Evolutionary conservation across 2,329 filamentous ascomycete species (phyloP), one percentile per base, ranked within the genome.

Genomic region (Penicillium sp.): DNA sequence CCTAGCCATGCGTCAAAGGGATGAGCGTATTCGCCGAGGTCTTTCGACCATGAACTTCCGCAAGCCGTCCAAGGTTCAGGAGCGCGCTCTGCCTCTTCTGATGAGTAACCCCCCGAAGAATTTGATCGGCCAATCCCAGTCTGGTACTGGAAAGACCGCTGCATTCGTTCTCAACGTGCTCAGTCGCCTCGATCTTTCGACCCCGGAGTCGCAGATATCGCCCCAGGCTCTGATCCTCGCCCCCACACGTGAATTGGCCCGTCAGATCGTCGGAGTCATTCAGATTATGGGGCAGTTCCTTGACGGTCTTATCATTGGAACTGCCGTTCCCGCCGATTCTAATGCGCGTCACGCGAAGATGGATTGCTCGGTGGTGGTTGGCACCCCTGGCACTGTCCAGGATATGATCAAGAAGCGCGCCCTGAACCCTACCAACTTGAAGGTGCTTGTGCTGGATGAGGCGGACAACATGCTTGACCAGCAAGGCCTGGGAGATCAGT

Each of bases 391-490:
- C 47, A 97, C 92, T 0, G 89, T 93, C 41, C 86, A 87, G 76
- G 93, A 97, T 64, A 78, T 93, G 62, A 86, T 96, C 63, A 85
- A 86, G 64, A 83, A 85, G 62, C 80, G 83, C 58, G 80, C 88
- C 64, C 80, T 99, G 56, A 82, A 95, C 60, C 72, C 83, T 0
- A 81, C 79, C 14, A 74, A 83, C 50, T 77, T 99, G 59, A 88
- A 84, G 69, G 81, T 95, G 8, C 80, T 99, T 53, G 92, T 96
- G 48, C 80, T 99, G 45, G 93, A 99, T 64, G 93, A 99, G 75
- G 93, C 93, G 49, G 93, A 99, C 75, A 97, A 96, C 75, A 99
- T 99, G 93, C 77, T 99, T 52, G 93, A 97, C 66, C 87, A 92
- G 72, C 89, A 95, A 72, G 92, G 93, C 43, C 78, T 99, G 47